Evolutionary conservation across 352 stramenopile species (phyloP), one percentile per base, ranked within the genome.

Genomic region (Globisporangium canariense): DNA sequence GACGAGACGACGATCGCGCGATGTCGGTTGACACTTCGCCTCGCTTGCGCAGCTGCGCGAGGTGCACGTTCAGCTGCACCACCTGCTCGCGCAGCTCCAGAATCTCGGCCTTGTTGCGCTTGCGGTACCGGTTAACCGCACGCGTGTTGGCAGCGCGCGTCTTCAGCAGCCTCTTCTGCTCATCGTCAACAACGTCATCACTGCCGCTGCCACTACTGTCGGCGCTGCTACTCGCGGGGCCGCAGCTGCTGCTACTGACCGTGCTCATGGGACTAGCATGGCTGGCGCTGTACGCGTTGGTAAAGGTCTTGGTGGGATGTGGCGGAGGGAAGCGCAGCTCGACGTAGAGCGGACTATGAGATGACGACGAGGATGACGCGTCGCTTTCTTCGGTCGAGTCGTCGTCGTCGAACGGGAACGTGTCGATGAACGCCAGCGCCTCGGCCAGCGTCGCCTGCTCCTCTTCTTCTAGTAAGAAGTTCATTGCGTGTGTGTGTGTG

Each of bases 351-450:
- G 40, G 32, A 14, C 52, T 18, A 7, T 30, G 8, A 3, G 16
- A 28, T 8, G 18, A 6, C 7, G 34, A 38, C 3, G 22, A 32
- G 0, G 57, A 30, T 3, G 20, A 40, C n/a, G 30, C 36, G 28
- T 58, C 49, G 25, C 40, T 53, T 14, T 28, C 25, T 28, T 28
- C 25, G 1, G 16, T 5, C 14, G 30, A 30, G 28, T 36, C 41
- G n/a, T 54, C 45, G 16, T 55, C 28, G 49, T 60, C 58, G 49
- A 40, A 34, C 22, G 49, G 41, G 20, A 55, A 64, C 46, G 58
- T 38, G 32, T 64, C 58, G 46, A 64, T 64, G 49, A 64, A 64
- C n/a, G 58, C 58, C 7, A 64, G 47, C 14, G 58, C 49, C 20
- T 64, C 58, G 2, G 30, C 58, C 2, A 64, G 49, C n/a, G 46